Evolutionary conservation across 371 early-diverging fungal species (phyloP), one percentile per base, ranked within the genome.

Genomic region (Mucor mucedo): DNA sequence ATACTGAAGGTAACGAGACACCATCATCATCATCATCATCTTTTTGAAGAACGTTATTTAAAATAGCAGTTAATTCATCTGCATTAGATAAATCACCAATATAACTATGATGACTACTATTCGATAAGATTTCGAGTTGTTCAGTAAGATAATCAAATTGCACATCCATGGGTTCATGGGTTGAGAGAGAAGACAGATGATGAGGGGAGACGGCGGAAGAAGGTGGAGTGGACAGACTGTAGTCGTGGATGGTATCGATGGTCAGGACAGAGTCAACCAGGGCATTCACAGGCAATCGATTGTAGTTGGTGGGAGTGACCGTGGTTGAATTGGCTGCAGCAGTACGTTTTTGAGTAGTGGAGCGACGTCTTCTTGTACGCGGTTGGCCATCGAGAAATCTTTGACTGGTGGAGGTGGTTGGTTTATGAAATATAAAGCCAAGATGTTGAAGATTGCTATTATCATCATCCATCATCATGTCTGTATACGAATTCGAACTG

Each of bases 381-480:
- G 71, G 71, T 38, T 68, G 68, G 16, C 68, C 69, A 48, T 68
- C 70, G 9, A 70, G 30, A 32, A 70, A 66, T n/a, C 66, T 47
- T 33, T 62, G 58, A 8, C 55, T 32, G 30, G 47, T 42, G 6
- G 58, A 52, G 4, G 70, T 53, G 4, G 70, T 53, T 14, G 68
- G 68, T 38, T 70, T 70, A 38, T 70, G 66, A 55, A 70, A 70
- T 16, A 60, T 65, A 39, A 69, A 65, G n/a, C 70, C 70, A 38
- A 65, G 60, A 33, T 68, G 58, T 11, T 50, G 50, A 41, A 60
- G 35, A 14, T 62, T 60, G 10, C 59, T 53, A 33, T 29, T 41
- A 28, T 45, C 40, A 9, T 45, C 28, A 47, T 61, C 62, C 33
- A 54, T 39, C 54, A 61, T 54, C 62, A 61, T 61, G 38, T 53